Conservation (phyloP, 208 protist genomes). For the Trypanosomatidae sp. region DNA sequence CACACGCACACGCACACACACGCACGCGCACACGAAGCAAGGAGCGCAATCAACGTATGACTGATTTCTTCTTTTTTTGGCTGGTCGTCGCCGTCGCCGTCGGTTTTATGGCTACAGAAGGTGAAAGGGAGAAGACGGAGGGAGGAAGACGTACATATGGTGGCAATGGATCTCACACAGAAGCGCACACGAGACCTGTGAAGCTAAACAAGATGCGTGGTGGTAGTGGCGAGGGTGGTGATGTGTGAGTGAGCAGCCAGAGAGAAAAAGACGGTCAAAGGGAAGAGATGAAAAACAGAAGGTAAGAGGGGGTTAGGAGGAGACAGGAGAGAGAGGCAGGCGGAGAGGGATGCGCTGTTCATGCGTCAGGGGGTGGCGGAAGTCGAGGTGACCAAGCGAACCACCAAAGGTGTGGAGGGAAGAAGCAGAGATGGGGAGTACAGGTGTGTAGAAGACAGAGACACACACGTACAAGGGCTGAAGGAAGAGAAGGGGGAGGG, state of each 20-base stretch:
- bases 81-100: neutral
- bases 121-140: neutral
- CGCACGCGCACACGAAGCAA: neutral
- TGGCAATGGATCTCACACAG: neutral
- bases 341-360: neutral
- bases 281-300: neutral
- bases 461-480: neutral
- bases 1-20: neutral
- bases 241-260: neutral
- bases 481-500: neutral
- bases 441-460: neutral
- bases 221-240: neutral
- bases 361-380: neutral
- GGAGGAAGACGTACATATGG: neutral
- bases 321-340: neutral
- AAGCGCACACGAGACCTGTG: neutral
- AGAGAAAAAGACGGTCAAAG: neutral
- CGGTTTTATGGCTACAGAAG: neutral
- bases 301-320: neutral
- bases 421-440: neutral
- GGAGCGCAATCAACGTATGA: neutral
- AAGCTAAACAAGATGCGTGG: neutral
- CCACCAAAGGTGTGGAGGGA: neutral
- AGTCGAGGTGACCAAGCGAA: neutral
- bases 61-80: neutral